These are phyloP conservation scores for Pyrrhoderma noxium DNA, from an alignment of 1,284 basidiomycete genomes.

Conservation along the genomic window DNA sequence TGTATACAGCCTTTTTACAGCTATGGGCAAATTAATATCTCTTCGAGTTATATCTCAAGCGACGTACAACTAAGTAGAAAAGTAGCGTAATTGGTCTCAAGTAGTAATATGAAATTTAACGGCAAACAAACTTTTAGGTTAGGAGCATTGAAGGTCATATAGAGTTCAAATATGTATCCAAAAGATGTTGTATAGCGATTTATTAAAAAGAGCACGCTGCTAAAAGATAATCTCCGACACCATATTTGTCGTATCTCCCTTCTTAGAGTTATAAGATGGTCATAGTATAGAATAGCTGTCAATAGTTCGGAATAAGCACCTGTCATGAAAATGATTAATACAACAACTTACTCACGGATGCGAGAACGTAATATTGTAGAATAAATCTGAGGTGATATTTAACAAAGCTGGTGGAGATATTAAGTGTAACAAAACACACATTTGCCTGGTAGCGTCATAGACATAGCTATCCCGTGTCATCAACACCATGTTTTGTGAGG, in stretches of 20 bases:
- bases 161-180: constrained; percentile 12
- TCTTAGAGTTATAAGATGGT: constrained; percentile 14
- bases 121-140: not conserved
- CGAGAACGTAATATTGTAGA: constrained; percentile 8
- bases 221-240: constrained; percentile 4
- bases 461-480: too few species aligned
- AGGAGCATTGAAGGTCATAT: constrained; percentile 10
- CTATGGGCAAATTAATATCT: constrained; percentile 1
- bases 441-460: too few species aligned
- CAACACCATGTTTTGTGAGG: too few species aligned
- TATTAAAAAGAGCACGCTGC: constrained; percentile 10
- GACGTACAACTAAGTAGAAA: constrained; percentile 1
- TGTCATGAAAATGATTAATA: too few species aligned
- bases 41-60: not conserved
- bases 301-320: too few species aligned
- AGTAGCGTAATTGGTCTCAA: not conserved
- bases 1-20: constrained; percentile 7
- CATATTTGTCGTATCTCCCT: constrained; percentile 10
- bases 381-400: not conserved
- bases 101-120: too few species aligned
- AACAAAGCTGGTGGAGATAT: too few species aligned
- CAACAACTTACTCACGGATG: constrained; percentile 12
- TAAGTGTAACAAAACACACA: too few species aligned
- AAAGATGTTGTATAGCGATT: constrained; percentile 15
- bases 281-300: constrained; percentile 15